Percentiles rank a stretch among this genome's conserved stretches.
Evolutionary conservation across 257 asterid species (phyloP).

Genomic region (Solanum sparsipilum): DNA sequence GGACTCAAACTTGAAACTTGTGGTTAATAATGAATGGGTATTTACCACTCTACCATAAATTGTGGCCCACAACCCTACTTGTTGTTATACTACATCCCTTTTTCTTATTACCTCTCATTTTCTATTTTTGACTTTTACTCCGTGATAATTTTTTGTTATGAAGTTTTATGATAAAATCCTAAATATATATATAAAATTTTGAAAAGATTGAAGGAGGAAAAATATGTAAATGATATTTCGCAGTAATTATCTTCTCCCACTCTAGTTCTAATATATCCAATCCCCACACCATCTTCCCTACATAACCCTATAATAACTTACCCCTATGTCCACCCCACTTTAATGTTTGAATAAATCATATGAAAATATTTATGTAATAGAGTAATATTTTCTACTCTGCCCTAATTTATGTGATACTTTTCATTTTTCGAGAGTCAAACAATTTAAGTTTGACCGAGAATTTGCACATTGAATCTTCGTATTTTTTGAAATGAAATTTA

Average conservation of each 20-base stretch:
- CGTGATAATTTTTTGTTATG: background rate
- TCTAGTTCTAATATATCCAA: background rate
- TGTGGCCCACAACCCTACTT: background rate
- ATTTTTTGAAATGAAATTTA: too few species aligned
- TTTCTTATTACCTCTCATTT: background rate
- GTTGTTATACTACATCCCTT: background rate
- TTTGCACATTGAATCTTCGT: fast-evolving
- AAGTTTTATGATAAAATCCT: background rate
- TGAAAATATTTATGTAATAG: background rate
- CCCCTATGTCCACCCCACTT: background rate
- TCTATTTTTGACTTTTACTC: background rate
- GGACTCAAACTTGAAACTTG: too few species aligned
- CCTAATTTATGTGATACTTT: too few species aligned
- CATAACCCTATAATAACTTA: background rate
- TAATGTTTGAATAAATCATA: background rate
- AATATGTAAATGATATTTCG: background rate
- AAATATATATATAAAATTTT: background rate
- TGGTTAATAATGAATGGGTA: fast-evolving
- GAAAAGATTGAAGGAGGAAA: background rate
- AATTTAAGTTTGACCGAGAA: too few species aligned
- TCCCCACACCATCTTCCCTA: background rate
- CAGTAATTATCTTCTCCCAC: background rate
- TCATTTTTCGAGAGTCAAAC: too few species aligned
- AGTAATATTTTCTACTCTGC: background rate
- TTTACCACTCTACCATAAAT: too few species aligned